Evolutionary conservation across 768 basidiomycete genomes (phyloP).

Genomic region (Tremella mesenterica): DNA sequence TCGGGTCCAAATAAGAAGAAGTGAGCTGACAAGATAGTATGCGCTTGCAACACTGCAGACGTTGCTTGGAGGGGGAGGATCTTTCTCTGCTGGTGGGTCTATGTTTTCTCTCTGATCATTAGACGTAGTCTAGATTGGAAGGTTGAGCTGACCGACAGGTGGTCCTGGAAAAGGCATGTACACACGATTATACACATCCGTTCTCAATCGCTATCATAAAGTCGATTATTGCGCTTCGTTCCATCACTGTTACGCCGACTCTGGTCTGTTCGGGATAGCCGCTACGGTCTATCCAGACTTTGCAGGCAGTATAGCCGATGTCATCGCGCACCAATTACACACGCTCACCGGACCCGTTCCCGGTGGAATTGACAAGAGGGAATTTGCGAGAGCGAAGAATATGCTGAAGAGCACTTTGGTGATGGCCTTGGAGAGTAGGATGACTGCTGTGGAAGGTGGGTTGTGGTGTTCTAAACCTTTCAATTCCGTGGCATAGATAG

Average conservation of each 20-base stretch:
- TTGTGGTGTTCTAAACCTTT: slow-evolving; percentile 7
- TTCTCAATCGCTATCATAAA: slow-evolving; percentile 86
- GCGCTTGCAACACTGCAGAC: slow-evolving; percentile 89
- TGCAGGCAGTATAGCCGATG: slow-evolving; percentile 59
- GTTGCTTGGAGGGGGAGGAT: slow-evolving; percentile 87
- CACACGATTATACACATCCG: slow-evolving; percentile 87
- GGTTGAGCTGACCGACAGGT: slow-evolving; percentile 48
- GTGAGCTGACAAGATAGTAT: slow-evolving; percentile 47
- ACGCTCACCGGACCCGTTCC: slow-evolving; percentile 55
- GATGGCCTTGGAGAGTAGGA: slow-evolving; percentile 84
- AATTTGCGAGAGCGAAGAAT: slow-evolving; percentile 83
- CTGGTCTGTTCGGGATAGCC: slow-evolving; percentile 83
- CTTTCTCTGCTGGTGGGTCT: slow-evolving; percentile 75
- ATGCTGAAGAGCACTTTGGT: slow-evolving; percentile 85
- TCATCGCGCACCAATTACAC: slow-evolving; percentile 81
- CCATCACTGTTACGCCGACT: slow-evolving; percentile 95
- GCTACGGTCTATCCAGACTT: slow-evolving; percentile 68
- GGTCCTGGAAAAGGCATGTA: slow-evolving; percentile 99
- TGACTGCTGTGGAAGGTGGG: slow-evolving; percentile 47
- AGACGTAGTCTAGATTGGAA: background rate
- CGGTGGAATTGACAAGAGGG: slow-evolving; percentile 47
- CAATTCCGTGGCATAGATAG: background rate
- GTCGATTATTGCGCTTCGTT: slow-evolving; percentile 93
- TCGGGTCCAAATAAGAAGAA: too few relatives aligned
- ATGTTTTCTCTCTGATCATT: background rate